Conservation (phyloP, 1,139 yeast species). For the Debaryomyces psychrophilus region DNA sequence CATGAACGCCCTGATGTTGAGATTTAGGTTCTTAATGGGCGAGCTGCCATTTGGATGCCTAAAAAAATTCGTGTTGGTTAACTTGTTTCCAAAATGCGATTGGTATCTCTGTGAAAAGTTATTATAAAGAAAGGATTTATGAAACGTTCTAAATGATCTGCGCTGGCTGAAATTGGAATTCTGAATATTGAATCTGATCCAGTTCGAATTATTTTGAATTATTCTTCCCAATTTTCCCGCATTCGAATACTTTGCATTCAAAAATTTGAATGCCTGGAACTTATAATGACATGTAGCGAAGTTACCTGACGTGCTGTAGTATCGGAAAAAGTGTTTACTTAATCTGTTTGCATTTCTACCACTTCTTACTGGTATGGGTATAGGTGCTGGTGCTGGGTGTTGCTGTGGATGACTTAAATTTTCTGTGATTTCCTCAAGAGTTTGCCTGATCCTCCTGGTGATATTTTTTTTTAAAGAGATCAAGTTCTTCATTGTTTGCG, state of each 20-base stretch:
- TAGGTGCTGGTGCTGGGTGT: conserved; percentile 25
- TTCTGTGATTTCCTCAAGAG: conserved; percentile 36
- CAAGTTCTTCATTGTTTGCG: conserved; percentile 20
- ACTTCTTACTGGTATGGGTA: conserved; percentile 26
- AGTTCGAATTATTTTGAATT: conserved; percentile 6
- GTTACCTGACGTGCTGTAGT: conserved; percentile 9
- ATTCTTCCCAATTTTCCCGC: conserved; percentile 11
- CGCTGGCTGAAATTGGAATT: conserved; percentile 6
- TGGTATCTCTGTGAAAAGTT: conserved; percentile 31
- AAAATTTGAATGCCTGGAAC: conserved; percentile 14
- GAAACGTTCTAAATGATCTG: conserved; percentile 13
- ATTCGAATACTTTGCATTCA: background rate
- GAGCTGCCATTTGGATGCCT: background rate
- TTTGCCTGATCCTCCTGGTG: conserved; percentile 31
- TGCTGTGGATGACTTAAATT: conserved; percentile 21
- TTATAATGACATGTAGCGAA: conserved; percentile 9
- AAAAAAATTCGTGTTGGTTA: conserved; percentile 3
- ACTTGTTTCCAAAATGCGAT: conserved; percentile 9
- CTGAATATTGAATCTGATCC: conserved; percentile 11
- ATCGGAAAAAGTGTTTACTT: conserved; percentile 9
- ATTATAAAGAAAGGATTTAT: conserved; percentile 26
- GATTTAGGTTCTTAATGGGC: conserved; percentile 1
- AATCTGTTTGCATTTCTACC: conserved; percentile 13
- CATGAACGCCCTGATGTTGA: conserved; percentile 5
- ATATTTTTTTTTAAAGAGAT: conserved; percentile 29